Conservation (phyloP, 768 basidiomycete genomes). For the Lactarius hengduanensis region DNA sequence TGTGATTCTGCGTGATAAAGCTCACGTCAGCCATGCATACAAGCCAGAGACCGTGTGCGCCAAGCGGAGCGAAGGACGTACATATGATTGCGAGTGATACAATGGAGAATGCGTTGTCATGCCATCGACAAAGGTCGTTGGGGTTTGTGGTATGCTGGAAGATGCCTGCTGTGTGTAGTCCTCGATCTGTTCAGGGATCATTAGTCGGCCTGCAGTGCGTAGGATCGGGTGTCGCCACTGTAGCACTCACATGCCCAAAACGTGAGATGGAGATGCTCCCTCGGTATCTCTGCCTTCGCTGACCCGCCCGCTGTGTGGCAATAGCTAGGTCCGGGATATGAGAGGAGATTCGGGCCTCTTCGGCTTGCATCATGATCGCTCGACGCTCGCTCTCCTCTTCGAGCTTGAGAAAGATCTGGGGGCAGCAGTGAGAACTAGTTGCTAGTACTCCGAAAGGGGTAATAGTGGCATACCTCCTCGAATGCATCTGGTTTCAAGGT, state of each 20-base stretch:
- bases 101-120: conserved; percentile 32
- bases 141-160: conserved; percentile 25
- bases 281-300: conserved; percentile 38
- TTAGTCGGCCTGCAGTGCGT: background rate
- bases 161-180: conserved; percentile 13
- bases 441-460: background rate
- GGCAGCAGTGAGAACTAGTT: background rate
- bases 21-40: conserved; percentile 11
- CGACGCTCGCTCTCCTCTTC: conserved; percentile 56
- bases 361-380: conserved; percentile 39
- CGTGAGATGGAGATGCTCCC: conserved; percentile 59
- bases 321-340: conserved; percentile 17
- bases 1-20: conserved; percentile 19
- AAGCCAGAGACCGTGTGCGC: background rate
- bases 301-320: conserved; percentile 14
- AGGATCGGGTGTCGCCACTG: background rate
- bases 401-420: conserved; percentile 56
- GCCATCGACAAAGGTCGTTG: conserved; percentile 30
- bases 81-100: conserved; percentile 33
- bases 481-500: conserved; percentile 26
- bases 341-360: conserved; percentile 13
- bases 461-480: conserved; percentile 24
- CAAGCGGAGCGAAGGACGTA: conserved; percentile 7
- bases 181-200: conserved; percentile 16
- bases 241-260: conserved; percentile 53